Percentiles rank a stretch among this genome's conserved stretches.
Conservation (phyloP, 2,329 filamentous ascomycete genomes). For the Xylaria sp. region DNA sequence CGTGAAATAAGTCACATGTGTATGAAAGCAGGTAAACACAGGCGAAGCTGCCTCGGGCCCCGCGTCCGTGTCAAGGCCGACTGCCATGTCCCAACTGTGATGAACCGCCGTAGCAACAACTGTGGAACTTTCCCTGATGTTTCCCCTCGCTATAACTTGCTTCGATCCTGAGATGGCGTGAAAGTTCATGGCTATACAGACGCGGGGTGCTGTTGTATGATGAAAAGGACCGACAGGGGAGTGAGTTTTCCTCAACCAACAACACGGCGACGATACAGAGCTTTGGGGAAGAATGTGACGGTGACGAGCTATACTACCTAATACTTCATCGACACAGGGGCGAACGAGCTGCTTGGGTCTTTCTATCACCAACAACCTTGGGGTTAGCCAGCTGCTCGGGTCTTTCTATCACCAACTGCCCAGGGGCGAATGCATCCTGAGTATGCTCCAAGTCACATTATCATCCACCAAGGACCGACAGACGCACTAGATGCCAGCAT, state of each 20-base stretch:
- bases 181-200: neutral
- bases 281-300: neutral
- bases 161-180: neutral
- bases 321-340: conserved; percentile 12
- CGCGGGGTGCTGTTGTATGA: conserved; percentile 23
- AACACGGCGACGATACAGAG: neutral
- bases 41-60: conserved; percentile 9
- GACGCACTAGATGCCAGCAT: conserved; percentile 8
- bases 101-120: conserved; percentile 7
- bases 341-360: conserved; percentile 19
- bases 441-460: conserved; percentile 14
- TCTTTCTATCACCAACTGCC: conserved; percentile 16
- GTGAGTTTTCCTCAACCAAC: neutral
- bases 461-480: neutral
- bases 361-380: conserved; percentile 19
- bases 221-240: conserved; percentile 2
- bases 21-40: conserved; percentile 7
- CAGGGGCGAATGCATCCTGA: neutral
- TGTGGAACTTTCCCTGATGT: conserved; percentile 4
- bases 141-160: neutral
- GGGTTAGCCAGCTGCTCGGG: conserved; percentile 16
- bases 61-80: conserved; percentile 15
- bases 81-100: conserved; percentile 1
- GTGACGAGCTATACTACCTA: conserved; percentile 6
- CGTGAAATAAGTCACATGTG: conserved; percentile 8